These are phyloP conservation scores for Cryptococcus floricola DNA, from an alignment of 1,284 basidiomycete genomes.

Conservation along the genomic window DNA sequence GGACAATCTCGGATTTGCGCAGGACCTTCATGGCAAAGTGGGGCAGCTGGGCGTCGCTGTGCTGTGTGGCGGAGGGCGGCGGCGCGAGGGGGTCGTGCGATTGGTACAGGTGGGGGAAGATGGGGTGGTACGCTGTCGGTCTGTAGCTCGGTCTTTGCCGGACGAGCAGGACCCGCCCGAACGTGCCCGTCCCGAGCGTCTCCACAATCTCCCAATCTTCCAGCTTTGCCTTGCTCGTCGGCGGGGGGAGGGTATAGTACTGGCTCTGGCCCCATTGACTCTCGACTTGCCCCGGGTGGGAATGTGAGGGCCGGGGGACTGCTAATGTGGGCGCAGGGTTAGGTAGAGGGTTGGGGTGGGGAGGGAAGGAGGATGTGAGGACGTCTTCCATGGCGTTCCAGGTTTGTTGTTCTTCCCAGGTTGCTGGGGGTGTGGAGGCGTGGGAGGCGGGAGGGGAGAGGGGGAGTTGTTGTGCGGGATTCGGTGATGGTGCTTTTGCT, in stretches of 20 bases:
- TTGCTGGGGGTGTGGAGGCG: conserved; percentile 35
- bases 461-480: background rate
- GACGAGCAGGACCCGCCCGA: conserved; percentile 49
- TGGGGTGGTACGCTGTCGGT: conserved; percentile 47
- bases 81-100: conserved; percentile 38
- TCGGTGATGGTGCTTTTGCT: too few species aligned
- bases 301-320: background rate
- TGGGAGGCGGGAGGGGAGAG: conserved; percentile 39
- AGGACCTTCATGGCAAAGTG: conserved; percentile 56
- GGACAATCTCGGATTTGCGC: conserved; percentile 54
- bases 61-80: conserved; percentile 38
- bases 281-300: background rate
- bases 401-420: conserved; percentile 26
- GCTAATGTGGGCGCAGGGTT: too few species aligned
- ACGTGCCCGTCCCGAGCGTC: conserved; percentile 50
- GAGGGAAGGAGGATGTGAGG: conserved; percentile 1
- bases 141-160: conserved; percentile 47
- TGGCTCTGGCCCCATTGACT: conserved; percentile 14
- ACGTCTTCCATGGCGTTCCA: conserved; percentile 24
- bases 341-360: too few species aligned
- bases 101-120: conserved; percentile 47
- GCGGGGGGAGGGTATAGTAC: background rate
- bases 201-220: conserved; percentile 50
- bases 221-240: conserved; percentile 28
- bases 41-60: conserved; percentile 44